Evolutionary conservation across 176 grass and related monocot genomes (phyloP).

Genomic region (Phragmites australis): DNA sequence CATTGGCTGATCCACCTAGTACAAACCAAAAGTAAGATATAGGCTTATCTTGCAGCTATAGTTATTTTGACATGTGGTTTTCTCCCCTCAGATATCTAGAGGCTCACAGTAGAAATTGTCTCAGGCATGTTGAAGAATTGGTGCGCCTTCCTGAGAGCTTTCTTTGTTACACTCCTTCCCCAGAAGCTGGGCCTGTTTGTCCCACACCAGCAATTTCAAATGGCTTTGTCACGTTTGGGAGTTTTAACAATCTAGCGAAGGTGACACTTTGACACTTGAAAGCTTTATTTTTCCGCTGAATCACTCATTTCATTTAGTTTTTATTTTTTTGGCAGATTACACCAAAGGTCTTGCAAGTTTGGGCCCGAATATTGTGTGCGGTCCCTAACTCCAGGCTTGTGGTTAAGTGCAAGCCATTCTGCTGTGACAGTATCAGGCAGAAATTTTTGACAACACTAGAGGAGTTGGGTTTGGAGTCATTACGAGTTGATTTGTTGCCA

Average conservation of each 20-base stretch:
- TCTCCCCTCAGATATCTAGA: constrained; percentile 15
- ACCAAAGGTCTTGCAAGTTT: constrained; percentile 89
- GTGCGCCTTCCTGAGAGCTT: constrained; percentile 89
- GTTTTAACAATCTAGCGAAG: constrained; percentile 99
- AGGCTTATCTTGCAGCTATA: not conserved
- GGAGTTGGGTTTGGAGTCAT: constrained; percentile 79
- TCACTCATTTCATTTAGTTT: constrained; percentile 25
- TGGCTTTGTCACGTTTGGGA: constrained; percentile 95
- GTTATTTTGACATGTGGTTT: constrained; percentile 20
- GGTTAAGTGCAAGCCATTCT: constrained; percentile 97
- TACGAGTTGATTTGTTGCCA: constrained; percentile 89
- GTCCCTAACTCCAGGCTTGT: constrained; percentile 93
- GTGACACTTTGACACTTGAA: constrained; percentile 43
- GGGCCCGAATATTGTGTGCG: constrained; percentile 86
- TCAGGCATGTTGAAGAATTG: constrained; percentile 92
- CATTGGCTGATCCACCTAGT: constrained; percentile 73
- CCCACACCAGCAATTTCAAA: constrained; percentile 87
- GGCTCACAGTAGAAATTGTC: constrained; percentile 26
- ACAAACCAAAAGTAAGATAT: constrained; percentile 75
- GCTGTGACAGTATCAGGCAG: constrained; percentile 86
- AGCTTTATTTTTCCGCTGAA: constrained; percentile 11
- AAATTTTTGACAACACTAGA: constrained; percentile 86
- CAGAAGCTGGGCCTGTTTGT: constrained; percentile 90
- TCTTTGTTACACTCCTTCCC: constrained; percentile 96
- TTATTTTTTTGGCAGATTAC: constrained; percentile 72